A percentile compares a stretch with the other conserved stretches of the same genome.
Conservation (phyloP, 441 rosid species). For the Populus hybrid region DNA sequence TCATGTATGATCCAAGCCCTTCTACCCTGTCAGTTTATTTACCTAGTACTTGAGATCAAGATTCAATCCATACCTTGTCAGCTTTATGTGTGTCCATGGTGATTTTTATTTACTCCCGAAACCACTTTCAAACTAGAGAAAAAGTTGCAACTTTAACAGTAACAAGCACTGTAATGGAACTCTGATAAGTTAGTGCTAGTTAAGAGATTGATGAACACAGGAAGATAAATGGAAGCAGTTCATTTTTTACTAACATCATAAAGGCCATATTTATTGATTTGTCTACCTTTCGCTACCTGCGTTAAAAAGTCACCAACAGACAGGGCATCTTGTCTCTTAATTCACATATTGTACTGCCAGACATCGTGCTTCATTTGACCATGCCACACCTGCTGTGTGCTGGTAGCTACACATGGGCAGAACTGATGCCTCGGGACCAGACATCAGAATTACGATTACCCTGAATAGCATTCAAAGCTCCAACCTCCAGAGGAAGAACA, state of each 20-base stretch:
- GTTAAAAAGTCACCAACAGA: not conserved
- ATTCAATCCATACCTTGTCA: no score
- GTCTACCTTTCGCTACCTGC: not conserved
- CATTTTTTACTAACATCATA: not conserved
- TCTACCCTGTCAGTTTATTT: no score
- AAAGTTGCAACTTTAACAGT: not conserved
- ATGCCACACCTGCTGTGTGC: no score
- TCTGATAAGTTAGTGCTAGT: not conserved
- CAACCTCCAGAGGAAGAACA: not conserved
- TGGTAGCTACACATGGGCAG: not conserved
- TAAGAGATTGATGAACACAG: no score
- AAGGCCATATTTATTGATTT: not conserved
- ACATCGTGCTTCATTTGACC: no score
- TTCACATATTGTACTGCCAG: no score
- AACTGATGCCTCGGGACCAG: not conserved
- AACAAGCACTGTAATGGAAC: not conserved
- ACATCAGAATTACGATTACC: no score
- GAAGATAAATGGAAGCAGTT: not conserved
- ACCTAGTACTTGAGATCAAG: no score
- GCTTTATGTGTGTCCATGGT: no score
- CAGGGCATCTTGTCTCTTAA: not conserved
- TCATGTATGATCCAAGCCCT: not conserved
- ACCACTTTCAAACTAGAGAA: not conserved
- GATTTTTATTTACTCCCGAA: not conserved
- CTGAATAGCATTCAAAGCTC: not conserved